Evolutionary conservation across 257 asterid species (phyloP), one percentile per base, ranked within the genome.

Genomic region (Solanum megistacrolobum): DNA sequence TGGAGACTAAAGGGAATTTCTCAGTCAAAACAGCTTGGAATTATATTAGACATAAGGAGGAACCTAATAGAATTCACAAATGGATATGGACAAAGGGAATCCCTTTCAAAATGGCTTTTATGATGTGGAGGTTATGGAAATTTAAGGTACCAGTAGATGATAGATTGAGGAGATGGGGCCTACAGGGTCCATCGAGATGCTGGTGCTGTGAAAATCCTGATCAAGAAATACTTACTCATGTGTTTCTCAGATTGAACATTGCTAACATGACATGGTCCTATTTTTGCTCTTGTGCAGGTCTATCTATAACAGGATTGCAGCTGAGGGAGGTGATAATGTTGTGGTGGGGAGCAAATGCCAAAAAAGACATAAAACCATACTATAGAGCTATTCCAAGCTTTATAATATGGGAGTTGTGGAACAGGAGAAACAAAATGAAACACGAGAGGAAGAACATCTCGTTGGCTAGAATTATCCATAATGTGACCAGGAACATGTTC

Each of bases 401-500:
- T 23, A 9, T 62, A 4, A 10, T 62, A 4, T 62, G 31, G 7
- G 14, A 23, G 1, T 1, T 9, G 2, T 62, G 31, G 31, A 62
- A 9, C 1, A 62, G 7, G 0, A 62, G 71, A 5, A 62, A 62
- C 25, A 23, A 5, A 2, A 62, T 1, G 7, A 62, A 62, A 5
- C 31, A 62, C 10, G 31, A 62, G 1, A 25, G 31, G 2, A 62
- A 62, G 1, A 60, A 3, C 3, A 3, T 8, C 4, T 21, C 68
- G 0, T 0, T n/a, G 4, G 5, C 6, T 0, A 62, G 12, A n/a
- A 2, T 62, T 4, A 62, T 62, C 2, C 27, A 21, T 10, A 62
- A n/a, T 9, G 14, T 62, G 10, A 9, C 71, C 5, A n/a, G 12
- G 11, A 39, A 39, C 46, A 39, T 39, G 12, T 10, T 1, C 1